Percentiles rank a stretch among this genome's conserved stretches.
Evolutionary conservation across 192 early-diverging fungal species (phyloP).

Genomic region (Mortierella hygrophila): DNA sequence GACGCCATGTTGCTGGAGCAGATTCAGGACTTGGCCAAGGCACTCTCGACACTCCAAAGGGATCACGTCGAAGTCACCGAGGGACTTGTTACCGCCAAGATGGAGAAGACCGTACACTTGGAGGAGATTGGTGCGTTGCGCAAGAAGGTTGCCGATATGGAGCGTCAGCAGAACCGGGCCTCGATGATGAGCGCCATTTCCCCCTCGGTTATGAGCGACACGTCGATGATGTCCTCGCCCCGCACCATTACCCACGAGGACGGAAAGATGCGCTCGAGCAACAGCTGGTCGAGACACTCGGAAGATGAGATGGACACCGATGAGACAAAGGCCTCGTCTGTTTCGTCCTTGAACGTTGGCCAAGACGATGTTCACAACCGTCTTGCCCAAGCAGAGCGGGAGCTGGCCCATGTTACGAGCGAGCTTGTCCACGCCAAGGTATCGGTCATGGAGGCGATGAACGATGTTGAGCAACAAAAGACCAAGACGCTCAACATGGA

Average conservation of each 20-base stretch:
- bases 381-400: conserved; percentile 29
- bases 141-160: conserved; percentile 55
- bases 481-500: conserved; percentile 36
- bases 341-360: conserved; percentile 39
- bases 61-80: conserved; percentile 78
- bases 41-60: conserved; percentile 73
- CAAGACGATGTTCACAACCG: conserved; percentile 42
- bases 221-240: conserved; percentile 40
- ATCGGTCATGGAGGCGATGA: conserved; percentile 53
- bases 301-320: conserved; percentile 31
- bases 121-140: conserved; percentile 69
- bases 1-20: conserved; percentile 69
- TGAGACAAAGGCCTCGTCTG: conserved; percentile 15
- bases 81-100: conserved; percentile 65
- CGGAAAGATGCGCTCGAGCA: conserved; percentile 37
- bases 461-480: conserved; percentile 44
- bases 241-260: conserved; percentile 41
- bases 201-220: conserved; percentile 42
- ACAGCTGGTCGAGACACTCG: conserved; percentile 44
- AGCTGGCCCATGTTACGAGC: conserved; percentile 39
- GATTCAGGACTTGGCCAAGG: conserved; percentile 72
- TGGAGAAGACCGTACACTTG: conserved; percentile 63
- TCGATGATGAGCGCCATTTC: conserved; percentile 54
- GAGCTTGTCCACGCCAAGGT: conserved; percentile 50
- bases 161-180: conserved; percentile 64